These are phyloP conservation scores for Diaporthe vaccinii DNA, from an alignment of 2,329 filamentous ascomycete genomes.

Conservation along the genomic window DNA sequence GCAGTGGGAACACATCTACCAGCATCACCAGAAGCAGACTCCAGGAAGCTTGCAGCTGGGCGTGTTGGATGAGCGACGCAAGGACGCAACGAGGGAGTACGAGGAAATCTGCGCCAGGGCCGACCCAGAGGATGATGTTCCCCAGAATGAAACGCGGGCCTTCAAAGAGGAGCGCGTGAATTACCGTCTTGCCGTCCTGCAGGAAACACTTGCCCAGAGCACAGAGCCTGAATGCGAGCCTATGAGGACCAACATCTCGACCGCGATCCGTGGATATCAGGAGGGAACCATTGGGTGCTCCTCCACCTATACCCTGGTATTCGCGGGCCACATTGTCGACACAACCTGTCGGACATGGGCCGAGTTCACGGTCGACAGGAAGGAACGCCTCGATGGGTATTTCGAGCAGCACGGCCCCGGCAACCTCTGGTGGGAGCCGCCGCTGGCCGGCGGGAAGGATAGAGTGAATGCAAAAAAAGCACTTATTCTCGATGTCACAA, in stretches of 20 bases:
- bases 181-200: slow-evolving; percentile 51
- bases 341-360: slow-evolving; percentile 51
- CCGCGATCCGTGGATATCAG: slow-evolving; percentile 57
- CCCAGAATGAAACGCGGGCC: slow-evolving; percentile 41
- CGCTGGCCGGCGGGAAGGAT: slow-evolving; percentile 47
- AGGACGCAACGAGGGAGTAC: slow-evolving; percentile 21
- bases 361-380: slow-evolving; percentile 55
- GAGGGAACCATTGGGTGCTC: slow-evolving; percentile 56
- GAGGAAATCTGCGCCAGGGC: slow-evolving; percentile 29
- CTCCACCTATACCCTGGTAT: slow-evolving; percentile 57
- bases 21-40: slow-evolving; percentile 22
- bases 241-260: slow-evolving; percentile 57
- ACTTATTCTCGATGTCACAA: slow-evolving; percentile 44
- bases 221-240: slow-evolving; percentile 47
- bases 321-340: slow-evolving; percentile 58
- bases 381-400: slow-evolving; percentile 56
- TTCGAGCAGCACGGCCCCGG: slow-evolving; percentile 52
- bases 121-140: slow-evolving; percentile 2
- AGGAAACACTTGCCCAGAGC: slow-evolving; percentile 5
- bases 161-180: slow-evolving; percentile 49
- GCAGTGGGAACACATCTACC: slow-evolving; percentile 48
- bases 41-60: not conserved
- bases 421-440: slow-evolving; percentile 62
- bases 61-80: not conserved
- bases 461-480: slow-evolving; percentile 50